Evolutionary conservation across 2,329 filamentous ascomycete species (phyloP).

Genomic region (Diaporthe batatas): DNA sequence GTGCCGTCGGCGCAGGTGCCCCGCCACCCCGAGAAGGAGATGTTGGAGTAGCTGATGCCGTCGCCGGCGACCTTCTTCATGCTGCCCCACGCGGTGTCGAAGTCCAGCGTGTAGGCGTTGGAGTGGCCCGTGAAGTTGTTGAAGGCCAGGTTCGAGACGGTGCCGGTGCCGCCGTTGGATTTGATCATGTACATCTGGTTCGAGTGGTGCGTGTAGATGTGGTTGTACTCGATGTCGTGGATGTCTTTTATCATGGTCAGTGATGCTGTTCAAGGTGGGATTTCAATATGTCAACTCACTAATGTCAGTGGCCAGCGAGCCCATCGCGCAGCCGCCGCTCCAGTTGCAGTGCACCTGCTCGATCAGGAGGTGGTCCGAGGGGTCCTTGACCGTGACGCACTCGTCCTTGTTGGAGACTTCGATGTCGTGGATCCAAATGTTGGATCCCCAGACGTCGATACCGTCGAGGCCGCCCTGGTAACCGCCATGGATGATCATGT

Average conservation of each 20-base stretch:
- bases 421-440: conserved; percentile 71
- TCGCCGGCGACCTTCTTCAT: conserved; percentile 52
- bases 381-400: conserved; percentile 55
- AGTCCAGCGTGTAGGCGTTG: conserved; percentile 70
- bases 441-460: conserved; percentile 65
- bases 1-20: conserved; percentile 64
- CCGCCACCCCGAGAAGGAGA: conserved; percentile 69
- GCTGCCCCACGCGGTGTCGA: conserved; percentile 65
- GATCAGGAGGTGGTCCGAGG: conserved; percentile 66
- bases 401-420: conserved; percentile 74
- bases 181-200: conserved; percentile 77
- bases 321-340: conserved; percentile 66
- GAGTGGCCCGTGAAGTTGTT: conserved; percentile 72
- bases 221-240: conserved; percentile 65
- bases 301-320: conserved; percentile 63
- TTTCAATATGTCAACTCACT: conserved; percentile 39
- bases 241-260: conserved; percentile 52
- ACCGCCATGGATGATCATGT: conserved; percentile 65
- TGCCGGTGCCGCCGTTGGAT: conserved; percentile 68
- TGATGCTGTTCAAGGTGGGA: background rate
- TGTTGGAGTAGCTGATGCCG: conserved; percentile 65
- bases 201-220: conserved; percentile 69
- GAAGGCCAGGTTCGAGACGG: conserved; percentile 63
- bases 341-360: conserved; percentile 74
- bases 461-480: conserved; percentile 67